These are phyloP conservation scores for Cryoendolithus antarcticus DNA, from an alignment of 2,329 filamentous ascomycete genomes.

Conservation along the genomic window DNA sequence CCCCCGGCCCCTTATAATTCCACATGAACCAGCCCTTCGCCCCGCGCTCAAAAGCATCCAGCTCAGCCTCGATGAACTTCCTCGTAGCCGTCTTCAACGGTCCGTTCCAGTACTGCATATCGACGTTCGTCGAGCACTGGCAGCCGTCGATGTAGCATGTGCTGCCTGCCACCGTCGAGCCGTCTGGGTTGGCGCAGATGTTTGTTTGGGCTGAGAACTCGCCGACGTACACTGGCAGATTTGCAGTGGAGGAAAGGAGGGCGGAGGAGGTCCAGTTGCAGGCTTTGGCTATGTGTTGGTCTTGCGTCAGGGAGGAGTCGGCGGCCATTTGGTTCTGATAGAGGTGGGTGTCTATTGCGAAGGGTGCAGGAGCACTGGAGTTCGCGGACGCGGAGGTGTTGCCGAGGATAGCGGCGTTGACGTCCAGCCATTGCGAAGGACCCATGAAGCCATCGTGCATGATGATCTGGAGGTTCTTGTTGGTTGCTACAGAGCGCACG, in stretches of 20 bases:
- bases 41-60: slow-evolving; percentile 31
- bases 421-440: slow-evolving; percentile 19
- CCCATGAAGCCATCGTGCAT: slow-evolving; percentile 29
- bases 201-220: slow-evolving; percentile 34
- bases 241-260: slow-evolving; percentile 15
- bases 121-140: slow-evolving; percentile 27
- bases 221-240: slow-evolving; percentile 29
- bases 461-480: slow-evolving; percentile 25
- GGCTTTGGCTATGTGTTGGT: slow-evolving; percentile 29
- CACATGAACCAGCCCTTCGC: slow-evolving; percentile 32
- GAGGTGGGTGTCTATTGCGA: slow-evolving; percentile 33
- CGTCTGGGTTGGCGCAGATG: slow-evolving; percentile 32
- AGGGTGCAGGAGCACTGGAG: slow-evolving; percentile 18
- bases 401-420: slow-evolving; percentile 14
- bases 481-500: slow-evolving; percentile 20
- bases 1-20: slow-evolving; percentile 30
- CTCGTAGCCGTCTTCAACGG: slow-evolving; percentile 26
- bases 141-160: slow-evolving; percentile 25
- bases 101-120: slow-evolving; percentile 23
- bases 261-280: slow-evolving; percentile 24
- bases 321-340: slow-evolving; percentile 31
- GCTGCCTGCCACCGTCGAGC: slow-evolving; percentile 22
- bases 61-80: slow-evolving; percentile 31
- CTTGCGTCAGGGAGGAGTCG: slow-evolving; percentile 26
- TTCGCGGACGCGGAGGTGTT: slow-evolving; percentile 6